These are phyloP conservation scores for Pythium dissimile DNA, from an alignment of 352 stramenopile genomes.

Conservation along the genomic window DNA sequence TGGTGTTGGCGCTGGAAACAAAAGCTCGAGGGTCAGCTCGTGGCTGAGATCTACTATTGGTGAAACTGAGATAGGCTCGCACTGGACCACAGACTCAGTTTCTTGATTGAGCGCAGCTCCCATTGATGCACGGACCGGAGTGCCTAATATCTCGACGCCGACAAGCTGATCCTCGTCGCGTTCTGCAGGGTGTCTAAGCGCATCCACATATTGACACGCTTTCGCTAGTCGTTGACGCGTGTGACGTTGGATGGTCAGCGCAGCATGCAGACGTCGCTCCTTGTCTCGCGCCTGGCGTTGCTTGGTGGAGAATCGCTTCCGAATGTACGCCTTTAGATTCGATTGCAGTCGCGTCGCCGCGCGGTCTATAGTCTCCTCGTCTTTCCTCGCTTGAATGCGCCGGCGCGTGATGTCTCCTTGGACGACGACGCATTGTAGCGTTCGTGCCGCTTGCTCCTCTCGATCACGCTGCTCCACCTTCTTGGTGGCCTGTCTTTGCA, in stretches of 20 bases:
- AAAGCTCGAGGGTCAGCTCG: no score
- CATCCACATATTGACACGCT: no score
- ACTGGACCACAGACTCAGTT: no score
- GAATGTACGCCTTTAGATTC: slow-evolving; percentile 19
- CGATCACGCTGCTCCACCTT: slow-evolving; percentile 34
- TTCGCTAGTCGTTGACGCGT: slow-evolving; percentile 27
- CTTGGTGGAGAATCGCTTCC: slow-evolving; percentile 18
- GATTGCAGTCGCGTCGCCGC: slow-evolving; percentile 32
- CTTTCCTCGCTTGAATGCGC: slow-evolving; percentile 6
- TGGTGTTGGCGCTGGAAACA: no score
- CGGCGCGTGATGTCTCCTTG: slow-evolving; percentile 35
- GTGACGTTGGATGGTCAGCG: slow-evolving; percentile 44
- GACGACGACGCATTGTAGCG: slow-evolving; percentile 36
- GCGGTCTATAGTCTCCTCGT: slow-evolving; percentile 9
- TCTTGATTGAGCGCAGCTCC: no score
- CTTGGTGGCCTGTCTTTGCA: slow-evolving; percentile 45
- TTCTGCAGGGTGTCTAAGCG: no score
- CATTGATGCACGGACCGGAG: no score
- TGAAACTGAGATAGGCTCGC: no score
- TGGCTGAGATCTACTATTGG: slow-evolving; percentile 20
- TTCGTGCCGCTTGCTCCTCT: slow-evolving; percentile 34
- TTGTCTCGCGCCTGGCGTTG: slow-evolving; percentile 20
- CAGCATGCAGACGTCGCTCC: slow-evolving; percentile 35
- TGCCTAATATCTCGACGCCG: no score
- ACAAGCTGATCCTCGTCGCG: no score